Evolutionary conservation across 345 rosid species (phyloP).

Genomic region (Rhizophora apiculata): DNA sequence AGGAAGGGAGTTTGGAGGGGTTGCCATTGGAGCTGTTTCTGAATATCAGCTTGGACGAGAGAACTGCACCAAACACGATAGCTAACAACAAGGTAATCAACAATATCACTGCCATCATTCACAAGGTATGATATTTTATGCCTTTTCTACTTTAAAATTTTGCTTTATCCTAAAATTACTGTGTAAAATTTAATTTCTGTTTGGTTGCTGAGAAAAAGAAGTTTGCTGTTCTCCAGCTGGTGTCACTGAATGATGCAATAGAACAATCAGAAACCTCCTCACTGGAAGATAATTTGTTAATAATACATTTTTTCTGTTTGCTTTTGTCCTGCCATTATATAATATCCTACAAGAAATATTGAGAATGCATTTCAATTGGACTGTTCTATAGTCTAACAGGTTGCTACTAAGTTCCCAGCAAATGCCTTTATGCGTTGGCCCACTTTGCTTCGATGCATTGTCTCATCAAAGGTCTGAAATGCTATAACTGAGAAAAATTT

Average conservation of each 20-base stretch:
- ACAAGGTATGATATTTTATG: conserved; percentile 46
- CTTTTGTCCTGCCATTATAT: too few relatives aligned
- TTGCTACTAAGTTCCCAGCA: conserved; percentile 71
- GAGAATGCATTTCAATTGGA: too few relatives aligned
- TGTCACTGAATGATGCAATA: conserved; percentile 70
- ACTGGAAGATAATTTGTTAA: conserved; percentile 41
- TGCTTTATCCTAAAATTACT: not conserved
- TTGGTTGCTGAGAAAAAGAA: not conserved
- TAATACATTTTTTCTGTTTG: too few relatives aligned
- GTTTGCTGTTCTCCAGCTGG: conserved; percentile 47
- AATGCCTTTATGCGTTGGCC: conserved; percentile 81
- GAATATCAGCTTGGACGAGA: conserved; percentile 50
- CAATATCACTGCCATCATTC: conserved; percentile 70
- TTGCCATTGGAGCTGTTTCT: too few relatives aligned
- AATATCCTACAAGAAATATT: not conserved
- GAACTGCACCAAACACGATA: conserved; percentile 66
- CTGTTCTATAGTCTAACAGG: conserved; percentile 36
- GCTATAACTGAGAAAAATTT: not conserved
- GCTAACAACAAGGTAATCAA: conserved; percentile 78
- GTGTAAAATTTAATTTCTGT: not conserved
- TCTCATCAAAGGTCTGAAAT: conserved; percentile 55
- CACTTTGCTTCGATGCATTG: conserved; percentile 54
- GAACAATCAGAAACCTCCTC: conserved; percentile 72
- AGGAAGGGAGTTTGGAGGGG: not conserved
- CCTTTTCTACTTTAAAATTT: not conserved